Evolutionary conservation across 495 filamentous ascomycete genomes (phyloP).

Genomic region (Trichoderma virens): DNA sequence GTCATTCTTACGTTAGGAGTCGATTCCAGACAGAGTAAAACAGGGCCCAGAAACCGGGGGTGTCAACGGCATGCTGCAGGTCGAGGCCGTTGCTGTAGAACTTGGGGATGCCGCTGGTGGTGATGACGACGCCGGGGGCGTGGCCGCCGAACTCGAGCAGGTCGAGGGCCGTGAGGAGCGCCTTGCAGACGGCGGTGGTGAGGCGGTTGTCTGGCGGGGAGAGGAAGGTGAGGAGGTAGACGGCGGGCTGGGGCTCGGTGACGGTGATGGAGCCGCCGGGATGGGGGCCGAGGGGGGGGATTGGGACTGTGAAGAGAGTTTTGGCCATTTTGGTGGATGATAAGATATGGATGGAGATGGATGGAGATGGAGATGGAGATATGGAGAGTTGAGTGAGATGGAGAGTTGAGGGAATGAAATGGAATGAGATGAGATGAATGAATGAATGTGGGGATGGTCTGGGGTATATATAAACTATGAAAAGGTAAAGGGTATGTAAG

Average conservation of each 20-base stretch:
- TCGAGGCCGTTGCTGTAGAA: constrained; percentile 82
- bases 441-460: no score
- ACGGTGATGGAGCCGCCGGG: constrained; percentile 45
- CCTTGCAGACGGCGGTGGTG: constrained; percentile 54
- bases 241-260: constrained; percentile 45
- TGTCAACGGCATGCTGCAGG: constrained; percentile 45
- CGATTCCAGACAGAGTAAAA: constrained; percentile 53
- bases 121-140: constrained; percentile 62
- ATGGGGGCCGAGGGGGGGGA: constrained; percentile 24
- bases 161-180: constrained; percentile 62
- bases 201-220: constrained; percentile 71
- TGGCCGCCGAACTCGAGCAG: constrained; percentile 58
- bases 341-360: background rate
- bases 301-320: constrained; percentile 34
- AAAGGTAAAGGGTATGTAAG: no score
- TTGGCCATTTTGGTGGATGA: background rate
- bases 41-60: constrained; percentile 45
- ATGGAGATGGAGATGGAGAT: background rate
- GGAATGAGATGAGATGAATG: background rate
- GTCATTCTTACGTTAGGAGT: constrained; percentile 49
- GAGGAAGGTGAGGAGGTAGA: constrained; percentile 69
- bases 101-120: constrained; percentile 64
- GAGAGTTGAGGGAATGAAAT: background rate
- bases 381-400: background rate
- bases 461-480: no score